Conservation (phyloP, 768 basidiomycete species). For the Phanerochaete carnosa region DNA sequence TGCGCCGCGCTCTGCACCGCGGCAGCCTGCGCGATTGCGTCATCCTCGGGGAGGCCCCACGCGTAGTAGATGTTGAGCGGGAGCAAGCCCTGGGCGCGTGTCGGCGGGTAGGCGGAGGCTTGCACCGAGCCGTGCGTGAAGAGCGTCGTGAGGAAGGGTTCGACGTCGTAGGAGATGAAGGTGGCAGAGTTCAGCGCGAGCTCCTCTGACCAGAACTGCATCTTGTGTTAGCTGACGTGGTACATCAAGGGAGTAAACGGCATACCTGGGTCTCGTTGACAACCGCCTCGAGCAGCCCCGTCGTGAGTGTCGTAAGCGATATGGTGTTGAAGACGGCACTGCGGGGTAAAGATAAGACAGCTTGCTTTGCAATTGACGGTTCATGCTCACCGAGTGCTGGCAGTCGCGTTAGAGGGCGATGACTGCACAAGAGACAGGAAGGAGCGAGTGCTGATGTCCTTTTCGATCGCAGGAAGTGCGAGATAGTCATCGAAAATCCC, state of each 20-base stretch:
- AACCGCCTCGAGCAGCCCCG: conserved; percentile 36
- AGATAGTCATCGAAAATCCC: conserved; percentile 54
- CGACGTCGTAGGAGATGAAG: conserved; percentile 43
- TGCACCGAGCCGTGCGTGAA: conserved; percentile 34
- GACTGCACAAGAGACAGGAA: conserved; percentile 39
- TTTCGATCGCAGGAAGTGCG: conserved; percentile 36
- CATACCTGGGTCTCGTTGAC: conserved; percentile 42
- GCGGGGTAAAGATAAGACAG: neutral
- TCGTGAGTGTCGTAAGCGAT: conserved; percentile 34
- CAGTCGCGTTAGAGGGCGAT: conserved; percentile 34
- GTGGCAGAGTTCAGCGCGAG: conserved; percentile 36
- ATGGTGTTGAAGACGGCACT: conserved; percentile 37
- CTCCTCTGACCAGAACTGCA: conserved; percentile 43
- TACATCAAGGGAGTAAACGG: neutral
- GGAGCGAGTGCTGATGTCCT: conserved; percentile 37
- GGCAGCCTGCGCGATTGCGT: conserved; percentile 39
- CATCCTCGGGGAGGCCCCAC: conserved; percentile 37
- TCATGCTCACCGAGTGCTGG: conserved; percentile 22
- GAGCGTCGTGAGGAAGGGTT: conserved; percentile 45
- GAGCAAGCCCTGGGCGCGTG: conserved; percentile 33
- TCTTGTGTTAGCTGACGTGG: neutral
- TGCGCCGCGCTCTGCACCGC: conserved; percentile 35
- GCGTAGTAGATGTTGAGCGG: conserved; percentile 45
- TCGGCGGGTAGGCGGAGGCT: conserved; percentile 46
- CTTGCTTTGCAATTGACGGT: neutral